Base-by-base conservation (phyloP, 176 grass and related monocot genomes). In the Juncus effusus region DNA sequence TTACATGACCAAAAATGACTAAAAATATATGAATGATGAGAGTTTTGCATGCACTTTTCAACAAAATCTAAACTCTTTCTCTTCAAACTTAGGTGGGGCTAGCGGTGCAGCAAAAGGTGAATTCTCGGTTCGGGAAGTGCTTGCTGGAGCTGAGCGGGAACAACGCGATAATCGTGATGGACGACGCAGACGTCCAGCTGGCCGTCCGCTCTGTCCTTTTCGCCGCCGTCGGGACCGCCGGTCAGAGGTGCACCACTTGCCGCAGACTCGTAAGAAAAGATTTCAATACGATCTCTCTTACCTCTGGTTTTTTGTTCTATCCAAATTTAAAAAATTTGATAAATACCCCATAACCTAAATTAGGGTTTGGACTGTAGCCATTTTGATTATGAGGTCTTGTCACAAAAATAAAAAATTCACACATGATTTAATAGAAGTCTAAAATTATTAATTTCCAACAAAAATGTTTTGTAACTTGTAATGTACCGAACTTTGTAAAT, bases 61-160 rank as follows among this genome's bases (percentile, higher is more conserved):
- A 53, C 10, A 9, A 6, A 19, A 66, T 49, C 63, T 36, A 38
- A 15, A 28, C 36, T 67, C 41, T 70, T 13, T 69, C 13, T 69
- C 8, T 47, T 56, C 63, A 12, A 62, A 86, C 80, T 71, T 85
- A 99, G 88, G 94, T 88, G 66, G 94, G 94, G 57, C 83, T 87
- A 56, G 79, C 82, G 59, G 80, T 99, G 81, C 85, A 99, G 60
- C 85, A 89, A 52, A 84, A 84, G 56, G 94, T 87, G 13, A 84
- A 39, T 77, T 80, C 71, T 2, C 86, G 94, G 81, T 99, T 87
- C 76, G 94, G 85, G 47, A 99, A 93, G 89, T 93, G 88, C 55
- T 86, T 99, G 71, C 88, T 99, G 71, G 94, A 99, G 80, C 88
- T 99, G 78, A 99, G 94, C 10, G 94, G 94, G 66, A 99, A 99